Base-by-base conservation (phyloP, 1,284 basidiomycete genomes). In the Sanghuangporus baumii region DNA sequence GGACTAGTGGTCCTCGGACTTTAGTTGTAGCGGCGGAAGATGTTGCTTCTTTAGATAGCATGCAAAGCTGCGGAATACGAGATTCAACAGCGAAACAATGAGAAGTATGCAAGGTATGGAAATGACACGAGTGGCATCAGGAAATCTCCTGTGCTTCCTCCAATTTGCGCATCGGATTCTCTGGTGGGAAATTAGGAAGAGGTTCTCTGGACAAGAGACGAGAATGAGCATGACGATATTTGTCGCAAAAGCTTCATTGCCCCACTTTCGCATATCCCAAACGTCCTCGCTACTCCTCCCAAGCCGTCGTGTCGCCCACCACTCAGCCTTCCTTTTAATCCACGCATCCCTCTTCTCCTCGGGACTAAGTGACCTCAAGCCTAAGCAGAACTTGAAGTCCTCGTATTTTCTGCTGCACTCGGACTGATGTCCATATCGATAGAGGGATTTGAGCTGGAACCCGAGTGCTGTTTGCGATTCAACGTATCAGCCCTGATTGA, bases 311-410 rank as follows among this genome's bases (percentile, higher is more conserved):
- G 80, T 77, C 2, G 95, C 94, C 91, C 93, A 96, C 90, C 91
- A 94, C 72, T 97, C 93, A 0, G 96, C 96, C 54, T 91, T 81
- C 26, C 91, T 80, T 54, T 80, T 80, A 61, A 98, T 87, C 94
- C 94, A 99, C 7, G 84, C 83, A 60, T 91, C 84, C 31, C 91
- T 82, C 70, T 85, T 85, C 70, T 88, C 84, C 61, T 96, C 93
- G 9, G 85, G 84, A 56, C 88, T 82, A 74, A 92, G 78, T 26
- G 84, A 81, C 73, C 95, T 96, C 66, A 91, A 78, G 63, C 87
- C 90, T 78, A 98, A 79, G 76, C 96, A 99, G 76, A 93, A 97
- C 76, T 98, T 98, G 82, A 96, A 96, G 70, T 97, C 95, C 67
- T 94, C 88, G 70, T 89, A 82, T 72, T 96, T 95, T 59, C 81